Base-by-base conservation (phyloP, 805 yeast genomes). In the Candida fluviatilis region DNA sequence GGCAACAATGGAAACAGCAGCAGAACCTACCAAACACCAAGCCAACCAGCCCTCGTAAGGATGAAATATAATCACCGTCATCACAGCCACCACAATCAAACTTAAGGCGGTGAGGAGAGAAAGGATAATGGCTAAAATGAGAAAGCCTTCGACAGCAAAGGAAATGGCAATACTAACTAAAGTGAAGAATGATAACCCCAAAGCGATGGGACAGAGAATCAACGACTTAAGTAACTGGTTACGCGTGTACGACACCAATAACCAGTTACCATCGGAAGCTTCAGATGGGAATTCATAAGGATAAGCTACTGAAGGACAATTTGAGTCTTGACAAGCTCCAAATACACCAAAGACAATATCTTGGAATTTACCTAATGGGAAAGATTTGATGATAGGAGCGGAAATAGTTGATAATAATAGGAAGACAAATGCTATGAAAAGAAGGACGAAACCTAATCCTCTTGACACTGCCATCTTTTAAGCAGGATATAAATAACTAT, bases 31-130 rank as follows among this genome's bases (percentile, higher is more conserved):
- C 50, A 82, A 65, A 24, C 81, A 54, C 90, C 91, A 84, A 6
- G 81, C 70, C n/a, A 80, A 70, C 90, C 90, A 84, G 5, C 69
- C 60, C 13, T 82, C 68, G 43, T 80, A 65, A 6, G 93, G 93
- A 48, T 68, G 73, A 55, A 81, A 84, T 12, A 78, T 61, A 35
- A 85, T 50, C 27, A 83, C 69, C 0, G 67, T 64, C 19, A 80
- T 71, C 8, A 84, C 59, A 38, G 83, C 75, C 17, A 73, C 60
- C 29, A 83, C 46, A 1, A 82, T 71, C 7, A 86, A 61, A 8
- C 73, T 66, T 12, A 78, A 43, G 53, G 82, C 80, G 0, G 80
- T 66, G 8, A 83, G 30, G 17, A 75, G 43, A 13, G 75, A 53
- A 30, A 76, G 54, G 1, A 75, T 47, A 21, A 80, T 55, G 18